Percentiles rank a stretch among this genome's conserved stretches.
Evolutionary conservation across 2,329 filamentous ascomycete genomes (phyloP).

Genomic region (Apiospora saccharicola): DNA sequence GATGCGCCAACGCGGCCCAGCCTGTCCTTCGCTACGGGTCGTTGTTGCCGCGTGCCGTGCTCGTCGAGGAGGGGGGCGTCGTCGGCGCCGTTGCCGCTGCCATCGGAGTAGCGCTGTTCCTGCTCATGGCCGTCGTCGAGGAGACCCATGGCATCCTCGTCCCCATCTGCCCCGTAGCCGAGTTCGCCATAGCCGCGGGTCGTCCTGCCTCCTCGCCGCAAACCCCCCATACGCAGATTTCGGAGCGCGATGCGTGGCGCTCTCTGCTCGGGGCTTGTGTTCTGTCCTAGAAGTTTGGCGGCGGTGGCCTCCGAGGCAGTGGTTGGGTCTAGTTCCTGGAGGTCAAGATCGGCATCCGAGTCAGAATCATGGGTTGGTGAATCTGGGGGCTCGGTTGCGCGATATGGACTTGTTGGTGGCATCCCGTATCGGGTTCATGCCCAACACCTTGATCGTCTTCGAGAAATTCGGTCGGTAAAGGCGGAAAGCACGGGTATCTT

Average conservation of each 20-base stretch:
- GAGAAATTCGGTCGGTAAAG: not conserved
- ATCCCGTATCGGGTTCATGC: constrained; percentile 54
- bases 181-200: constrained; percentile 66
- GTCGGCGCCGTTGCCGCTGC: constrained; percentile 68
- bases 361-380: constrained; percentile 74
- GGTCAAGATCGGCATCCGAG: constrained; percentile 79
- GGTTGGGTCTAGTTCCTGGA: constrained; percentile 79
- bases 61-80: constrained; percentile 75
- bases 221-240: constrained; percentile 71
- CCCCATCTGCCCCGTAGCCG: constrained; percentile 61
- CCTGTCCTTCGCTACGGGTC: constrained; percentile 50
- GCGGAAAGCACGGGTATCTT: constrained; percentile 12
- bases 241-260: constrained; percentile 73
- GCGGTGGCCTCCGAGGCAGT: constrained; percentile 45
- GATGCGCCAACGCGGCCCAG: constrained; percentile 58
- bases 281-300: constrained; percentile 54
- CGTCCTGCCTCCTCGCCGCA: constrained; percentile 64
- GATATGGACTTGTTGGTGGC: constrained; percentile 62
- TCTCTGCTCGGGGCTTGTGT: constrained; percentile 56
- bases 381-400: constrained; percentile 68
- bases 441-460: constrained; percentile 30
- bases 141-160: constrained; percentile 73
- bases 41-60: constrained; percentile 43
- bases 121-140: constrained; percentile 66
- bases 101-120: constrained; percentile 64